Base-by-base conservation (phyloP, 495 filamentous ascomycete species). In the Penicillium goetzii region DNA sequence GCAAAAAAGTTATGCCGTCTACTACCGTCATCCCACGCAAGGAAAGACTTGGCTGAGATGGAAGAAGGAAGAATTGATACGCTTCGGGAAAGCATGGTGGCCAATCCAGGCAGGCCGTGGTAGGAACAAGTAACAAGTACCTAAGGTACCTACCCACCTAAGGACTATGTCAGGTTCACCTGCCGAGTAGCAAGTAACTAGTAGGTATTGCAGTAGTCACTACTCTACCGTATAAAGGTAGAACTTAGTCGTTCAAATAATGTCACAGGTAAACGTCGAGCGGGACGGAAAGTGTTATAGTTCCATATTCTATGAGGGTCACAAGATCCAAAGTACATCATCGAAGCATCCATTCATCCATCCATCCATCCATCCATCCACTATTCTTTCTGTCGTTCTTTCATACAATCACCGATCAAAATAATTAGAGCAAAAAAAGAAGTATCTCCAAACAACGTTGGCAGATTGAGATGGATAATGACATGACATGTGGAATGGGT, bases 371-470 rank as follows among this genome's bases (percentile, higher is more conserved):
- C 30, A 32, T 7, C 28, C 15, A 15, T 33, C 40, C 23, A 15
- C 17, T 5, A 33, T 14, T 11, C n/a, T 38, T 49, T 19, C 30
- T 19, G 10, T 26, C 55, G 5, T 54, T 55, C 52, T 45, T 54
- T 59, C 54, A 52, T 61, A 55, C 45, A 47, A 40, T 33, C 33
- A 26, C 49, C 19, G 30, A 51, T 30, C 33, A 25, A 45, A 21
- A 58, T 38, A 53, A 36, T 53, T 11, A 19, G 32, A n/a, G 5
- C 1, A 36, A 36, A 36, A 36, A 14, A 36, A 36, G 6, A 34
- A 14, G n/a, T 21, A 43, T 43, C n/a, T 28, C 32, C 51, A 32
- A 34, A 3, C 52, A 36, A 21, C 23, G 17, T 23, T 36, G 3
- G 2, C 30, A 55, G 55, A 33, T 34, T 19, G 36, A 54, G 14